phyloP scores from a whole-genome alignment of 2,329 filamentous ascomycete species.

The Pseudocercospora vitis region DNA sequence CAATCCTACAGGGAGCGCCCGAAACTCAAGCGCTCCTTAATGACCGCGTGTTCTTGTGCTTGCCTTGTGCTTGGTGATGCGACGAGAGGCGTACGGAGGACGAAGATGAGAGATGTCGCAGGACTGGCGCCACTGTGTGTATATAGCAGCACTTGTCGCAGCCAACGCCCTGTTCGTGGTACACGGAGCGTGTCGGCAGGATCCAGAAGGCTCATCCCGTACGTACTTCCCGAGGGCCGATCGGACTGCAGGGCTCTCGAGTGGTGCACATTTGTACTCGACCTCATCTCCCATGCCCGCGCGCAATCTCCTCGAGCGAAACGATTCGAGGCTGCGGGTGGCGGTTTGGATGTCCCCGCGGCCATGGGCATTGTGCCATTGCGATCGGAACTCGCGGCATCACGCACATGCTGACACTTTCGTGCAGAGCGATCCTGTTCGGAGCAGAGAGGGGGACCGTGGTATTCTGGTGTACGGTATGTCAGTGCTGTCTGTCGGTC shows the following conservation, averaged over 20 bases:
- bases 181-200: not conserved
- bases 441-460: too few species aligned
- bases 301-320: constrained; percentile 4
- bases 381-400: too few species aligned
- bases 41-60: not conserved
- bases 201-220: not conserved
- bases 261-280: not conserved
- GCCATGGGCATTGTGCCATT: not conserved
- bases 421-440: not conserved
- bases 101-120: not conserved
- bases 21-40: not conserved
- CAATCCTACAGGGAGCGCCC: not conserved
- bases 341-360: not conserved
- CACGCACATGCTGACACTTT: not conserved
- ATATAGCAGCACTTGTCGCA: not conserved
- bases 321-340: not conserved
- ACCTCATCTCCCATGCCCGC: constrained; percentile 1
- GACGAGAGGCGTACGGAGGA: constrained; percentile 1
- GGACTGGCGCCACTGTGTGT: not conserved
- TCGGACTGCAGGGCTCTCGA: not conserved
- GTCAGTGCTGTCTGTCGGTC: not conserved
- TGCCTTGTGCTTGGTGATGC: not conserved
- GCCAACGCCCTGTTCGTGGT: not conserved
- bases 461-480: too few species aligned
- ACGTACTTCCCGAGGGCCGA: not conserved